Evolutionary conservation across 495 filamentous ascomycete genomes (phyloP).

Genomic region (Jackrogersella multiformis): DNA sequence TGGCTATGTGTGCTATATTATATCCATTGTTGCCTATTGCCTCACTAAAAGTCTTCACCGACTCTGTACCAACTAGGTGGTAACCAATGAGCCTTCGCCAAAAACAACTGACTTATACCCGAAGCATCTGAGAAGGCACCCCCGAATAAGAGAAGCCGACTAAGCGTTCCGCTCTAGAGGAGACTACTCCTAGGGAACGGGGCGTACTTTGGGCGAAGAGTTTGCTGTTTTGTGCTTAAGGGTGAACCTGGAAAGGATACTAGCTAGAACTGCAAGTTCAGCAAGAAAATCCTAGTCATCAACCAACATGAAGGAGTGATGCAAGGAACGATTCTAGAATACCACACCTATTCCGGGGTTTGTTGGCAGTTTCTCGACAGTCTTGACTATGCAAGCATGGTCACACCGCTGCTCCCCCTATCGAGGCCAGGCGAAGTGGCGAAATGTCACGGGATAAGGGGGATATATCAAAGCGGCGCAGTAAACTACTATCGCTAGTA

Average conservation of each 20-base stretch:
- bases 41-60: conserved; percentile 2
- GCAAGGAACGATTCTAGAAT: not conserved
- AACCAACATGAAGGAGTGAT: not conserved
- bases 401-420: conserved; percentile 11
- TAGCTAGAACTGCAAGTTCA: not conserved
- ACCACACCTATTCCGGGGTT: not conserved
- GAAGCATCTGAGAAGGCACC: not conserved
- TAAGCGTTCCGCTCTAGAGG: not conserved
- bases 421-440: conserved; percentile 16
- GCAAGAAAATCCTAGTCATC: not conserved
- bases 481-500: conserved; percentile 1
- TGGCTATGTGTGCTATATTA: not conserved
- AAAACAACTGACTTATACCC: not conserved
- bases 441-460: conserved; percentile 13
- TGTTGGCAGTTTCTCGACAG: conserved; percentile 1
- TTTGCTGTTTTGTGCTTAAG: not conserved
- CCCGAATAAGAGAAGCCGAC: conserved; percentile 1
- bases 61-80: conserved; percentile 7
- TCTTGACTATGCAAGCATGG: not conserved
- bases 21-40: not conserved
- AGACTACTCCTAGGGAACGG: not conserved
- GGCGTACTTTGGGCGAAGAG: not conserved
- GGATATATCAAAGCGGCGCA: conserved; percentile 36
- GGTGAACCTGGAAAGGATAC: not conserved
- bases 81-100: conserved; percentile 20